Evolutionary conservation across 768 basidiomycete genomes (phyloP), one percentile per base, ranked within the genome.

Genomic region (Leucosporidium yakuticum): DNA sequence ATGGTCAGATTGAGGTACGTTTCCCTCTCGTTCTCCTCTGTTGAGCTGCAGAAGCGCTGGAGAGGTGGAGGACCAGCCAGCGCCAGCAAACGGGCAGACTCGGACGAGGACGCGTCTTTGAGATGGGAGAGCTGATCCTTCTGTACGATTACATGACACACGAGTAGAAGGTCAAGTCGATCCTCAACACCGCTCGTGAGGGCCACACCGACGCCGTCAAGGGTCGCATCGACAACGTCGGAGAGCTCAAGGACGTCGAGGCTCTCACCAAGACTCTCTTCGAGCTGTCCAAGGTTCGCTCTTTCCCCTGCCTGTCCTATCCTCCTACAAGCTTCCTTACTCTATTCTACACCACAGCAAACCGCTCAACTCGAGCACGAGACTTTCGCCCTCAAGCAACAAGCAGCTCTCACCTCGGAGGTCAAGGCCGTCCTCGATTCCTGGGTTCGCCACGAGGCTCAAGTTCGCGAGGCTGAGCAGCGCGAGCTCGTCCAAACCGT

Each of bases 401-500:
- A 91, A 80, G 86, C 88, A 67, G 86, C 85, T 53, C 81, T 98
- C 77, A 86, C 93, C 36, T 71, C 88, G 54, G 96, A 99, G 82
- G 82, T 97, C 77, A 98, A 97, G 82, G 76, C 87, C 36, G 94
- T 98, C 50, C 86, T 99, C 65, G 96, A 98, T 83, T 90, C 89
- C 79, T 96, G 94, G 94, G 95, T 93, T 65, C 89, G 96, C 78
- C 93, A 87, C 81, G 95, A 98, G 83, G 94, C 96, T 78, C 91
- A 94, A 79, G 83, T 86, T 77, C 92, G 96, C 83, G 94, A 99
- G 83, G 88, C 85, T 77, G 92, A 99, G 82, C 96, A 99, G 84
- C 84, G 86, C 39, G 89, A 91, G 60, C 86, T 99, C 65, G 88
- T 92, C 71, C 87, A 88, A 84, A 81, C 83, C 61, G 88, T 99